A percentile compares a stretch with the other conserved stretches of the same genome.
Conservation (phyloP, 2,329 filamentous ascomycete species). For the Fusarium chaquense region DNA sequence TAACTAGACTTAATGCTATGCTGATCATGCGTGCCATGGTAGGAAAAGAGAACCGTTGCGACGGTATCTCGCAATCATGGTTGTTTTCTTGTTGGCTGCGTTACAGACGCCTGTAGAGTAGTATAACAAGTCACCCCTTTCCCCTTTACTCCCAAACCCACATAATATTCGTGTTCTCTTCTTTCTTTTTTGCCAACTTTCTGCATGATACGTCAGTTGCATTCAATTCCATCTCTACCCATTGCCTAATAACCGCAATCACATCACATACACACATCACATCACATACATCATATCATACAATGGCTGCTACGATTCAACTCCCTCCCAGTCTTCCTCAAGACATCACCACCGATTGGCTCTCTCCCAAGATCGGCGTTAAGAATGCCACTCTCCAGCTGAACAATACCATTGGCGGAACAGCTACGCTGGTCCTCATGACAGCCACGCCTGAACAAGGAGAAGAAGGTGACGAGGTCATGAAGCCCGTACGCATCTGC, state of each 20-base stretch:
- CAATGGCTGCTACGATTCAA: slow-evolving; percentile 1
- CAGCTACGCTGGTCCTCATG: slow-evolving; percentile 15
- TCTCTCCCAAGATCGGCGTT: slow-evolving; percentile 18
- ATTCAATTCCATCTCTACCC: not conserved
- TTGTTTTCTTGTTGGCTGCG: not conserved
- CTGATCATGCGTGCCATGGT: not conserved
- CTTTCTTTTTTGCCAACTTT: not conserved
- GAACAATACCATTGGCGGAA: slow-evolving; percentile 15
- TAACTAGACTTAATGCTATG: not conserved
- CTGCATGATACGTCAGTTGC: not conserved
- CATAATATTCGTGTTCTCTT: not conserved
- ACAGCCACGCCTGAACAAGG: slow-evolving; percentile 4
- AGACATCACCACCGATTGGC: slow-evolving; percentile 18
- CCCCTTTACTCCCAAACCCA: not conserved
- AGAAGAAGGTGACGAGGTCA: not conserved
- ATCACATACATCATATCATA: not conserved
- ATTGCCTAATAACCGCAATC: not conserved
- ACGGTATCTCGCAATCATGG: not conserved
- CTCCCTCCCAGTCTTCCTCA: slow-evolving; percentile 4
- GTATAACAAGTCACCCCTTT: not conserved
- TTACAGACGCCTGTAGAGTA: not conserved
- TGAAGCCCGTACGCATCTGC: slow-evolving; percentile 8
- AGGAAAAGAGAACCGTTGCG: not conserved
- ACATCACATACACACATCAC: not conserved
- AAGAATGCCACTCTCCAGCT: slow-evolving; percentile 19